Percentiles rank a stretch among this genome's conserved stretches.
Evolutionary conservation across 768 basidiomycete genomes (phyloP).

Genomic region (Russula griseocarnosa): DNA sequence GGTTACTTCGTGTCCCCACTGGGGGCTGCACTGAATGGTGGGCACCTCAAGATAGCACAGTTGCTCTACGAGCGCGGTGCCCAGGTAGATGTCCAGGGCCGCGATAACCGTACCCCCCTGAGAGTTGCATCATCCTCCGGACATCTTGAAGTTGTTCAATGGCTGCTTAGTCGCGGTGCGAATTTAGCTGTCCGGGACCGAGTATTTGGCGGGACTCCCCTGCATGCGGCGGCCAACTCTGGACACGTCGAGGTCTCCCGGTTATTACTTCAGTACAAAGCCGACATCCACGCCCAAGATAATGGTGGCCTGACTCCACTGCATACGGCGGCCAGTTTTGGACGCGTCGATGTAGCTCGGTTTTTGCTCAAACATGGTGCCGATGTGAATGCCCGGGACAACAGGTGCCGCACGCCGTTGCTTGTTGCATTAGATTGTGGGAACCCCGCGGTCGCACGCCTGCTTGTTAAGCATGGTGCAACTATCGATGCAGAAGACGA

Average conservation of each 20-base stretch:
- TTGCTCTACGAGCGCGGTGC: neutral
- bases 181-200: neutral
- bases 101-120: neutral
- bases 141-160: neutral
- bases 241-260: neutral
- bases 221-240: neutral
- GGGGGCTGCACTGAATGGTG: neutral
- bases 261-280: neutral
- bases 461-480: too few species aligned
- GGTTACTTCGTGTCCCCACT: neutral
- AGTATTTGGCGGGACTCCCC: neutral
- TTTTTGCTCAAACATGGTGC: neutral
- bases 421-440: too few species aligned
- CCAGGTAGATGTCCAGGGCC: neutral
- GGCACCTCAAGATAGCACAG: neutral
- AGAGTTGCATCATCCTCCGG: neutral
- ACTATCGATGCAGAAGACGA: too few species aligned
- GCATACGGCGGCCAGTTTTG: too few species aligned
- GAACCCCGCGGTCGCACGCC: too few species aligned
- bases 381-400: too few species aligned
- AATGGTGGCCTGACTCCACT: too few species aligned
- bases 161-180: neutral
- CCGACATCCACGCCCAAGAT: neutral
- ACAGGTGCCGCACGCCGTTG: too few species aligned
- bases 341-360: neutral